phyloP scores from a whole-genome alignment of 768 basidiomycete species.

The Serendipita sp. region DNA sequence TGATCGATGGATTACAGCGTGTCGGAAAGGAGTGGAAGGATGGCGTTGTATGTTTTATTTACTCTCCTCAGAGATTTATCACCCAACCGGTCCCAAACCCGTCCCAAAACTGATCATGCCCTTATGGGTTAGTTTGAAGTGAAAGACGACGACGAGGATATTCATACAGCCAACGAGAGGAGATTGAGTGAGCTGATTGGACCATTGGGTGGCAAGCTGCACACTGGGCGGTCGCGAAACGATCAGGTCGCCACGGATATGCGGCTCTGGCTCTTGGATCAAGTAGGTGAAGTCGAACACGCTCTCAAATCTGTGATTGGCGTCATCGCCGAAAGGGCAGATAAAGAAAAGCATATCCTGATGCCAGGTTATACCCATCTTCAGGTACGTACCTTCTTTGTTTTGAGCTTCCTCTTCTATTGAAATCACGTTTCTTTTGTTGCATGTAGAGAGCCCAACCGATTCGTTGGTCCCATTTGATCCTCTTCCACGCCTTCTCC shows the following conservation, averaged over 20 bases:
- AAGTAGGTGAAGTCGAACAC: constrained; percentile 49
- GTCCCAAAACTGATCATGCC: not conserved
- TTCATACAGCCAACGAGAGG: constrained; percentile 97
- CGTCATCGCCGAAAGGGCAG: constrained; percentile 84
- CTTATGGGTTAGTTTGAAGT: constrained; percentile 72
- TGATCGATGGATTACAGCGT: constrained; percentile 52
- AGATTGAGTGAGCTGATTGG: constrained; percentile 88
- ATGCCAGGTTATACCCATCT: constrained; percentile 97
- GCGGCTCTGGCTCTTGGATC: constrained; percentile 84
- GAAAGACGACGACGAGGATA: constrained; percentile 89
- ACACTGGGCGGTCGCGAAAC: constrained; percentile 93
- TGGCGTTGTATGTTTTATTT: constrained; percentile 38
- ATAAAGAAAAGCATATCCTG: constrained; percentile 79
- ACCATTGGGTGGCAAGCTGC: constrained; percentile 82
- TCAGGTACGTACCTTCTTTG: constrained; percentile 39
- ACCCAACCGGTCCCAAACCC: not conserved
- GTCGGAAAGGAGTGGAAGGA: constrained; percentile 80
- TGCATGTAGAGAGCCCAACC: constrained; percentile 76
- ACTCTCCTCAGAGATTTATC: not conserved
- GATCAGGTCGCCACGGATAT: constrained; percentile 99
- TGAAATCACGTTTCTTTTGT: not conserved
- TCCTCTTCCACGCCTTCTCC: constrained; percentile 88
- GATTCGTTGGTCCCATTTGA: constrained; percentile 94
- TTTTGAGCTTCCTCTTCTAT: not conserved
- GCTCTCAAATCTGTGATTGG: constrained; percentile 63